Conservation (phyloP, 78 protist genomes). For the Planoprotostelium fungivorum region DNA sequence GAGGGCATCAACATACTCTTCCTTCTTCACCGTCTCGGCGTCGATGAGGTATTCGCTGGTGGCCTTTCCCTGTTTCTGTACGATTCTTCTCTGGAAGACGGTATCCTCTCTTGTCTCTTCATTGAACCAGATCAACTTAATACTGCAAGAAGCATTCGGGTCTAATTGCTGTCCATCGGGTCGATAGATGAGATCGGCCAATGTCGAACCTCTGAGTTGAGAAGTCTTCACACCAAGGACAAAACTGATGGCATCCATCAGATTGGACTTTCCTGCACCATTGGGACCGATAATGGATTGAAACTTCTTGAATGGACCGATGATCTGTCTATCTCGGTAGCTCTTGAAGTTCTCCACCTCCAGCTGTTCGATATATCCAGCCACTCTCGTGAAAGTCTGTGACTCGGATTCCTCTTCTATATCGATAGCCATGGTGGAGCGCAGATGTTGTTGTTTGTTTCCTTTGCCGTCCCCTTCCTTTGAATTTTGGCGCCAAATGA, state of each 20-base stretch:
- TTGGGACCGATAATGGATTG: constrained; percentile 97
- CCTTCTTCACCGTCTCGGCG: constrained; percentile 3
- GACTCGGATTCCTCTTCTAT: neutral
- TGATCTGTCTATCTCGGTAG: constrained; percentile 76
- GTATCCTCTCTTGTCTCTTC: neutral
- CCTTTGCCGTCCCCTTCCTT: neutral
- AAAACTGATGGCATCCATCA: constrained; percentile 95
- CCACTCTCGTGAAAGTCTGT: too few species aligned
- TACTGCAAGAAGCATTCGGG: neutral
- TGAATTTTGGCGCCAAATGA: neutral
- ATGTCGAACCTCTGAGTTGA: constrained; percentile 72
- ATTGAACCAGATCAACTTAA: neutral
- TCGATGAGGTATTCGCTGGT: neutral
- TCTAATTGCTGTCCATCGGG: neutral
- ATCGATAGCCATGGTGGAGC: neutral
- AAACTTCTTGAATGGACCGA: constrained; percentile 95
- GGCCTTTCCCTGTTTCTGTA: neutral
- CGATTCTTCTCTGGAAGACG: neutral
- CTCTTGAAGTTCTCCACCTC: constrained; percentile 94
- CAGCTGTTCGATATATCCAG: constrained; percentile 15
- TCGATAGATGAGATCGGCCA: constrained; percentile 27
- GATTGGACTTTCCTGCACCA: constrained; percentile 94
- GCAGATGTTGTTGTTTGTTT: neutral
- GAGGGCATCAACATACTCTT: constrained; percentile 54
- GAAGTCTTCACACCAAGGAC: constrained; percentile 84